Evolutionary conservation across 2,329 filamentous ascomycete genomes (phyloP), one percentile per base, ranked within the genome.

Genomic region (Arthrocladium fulminans): DNA sequence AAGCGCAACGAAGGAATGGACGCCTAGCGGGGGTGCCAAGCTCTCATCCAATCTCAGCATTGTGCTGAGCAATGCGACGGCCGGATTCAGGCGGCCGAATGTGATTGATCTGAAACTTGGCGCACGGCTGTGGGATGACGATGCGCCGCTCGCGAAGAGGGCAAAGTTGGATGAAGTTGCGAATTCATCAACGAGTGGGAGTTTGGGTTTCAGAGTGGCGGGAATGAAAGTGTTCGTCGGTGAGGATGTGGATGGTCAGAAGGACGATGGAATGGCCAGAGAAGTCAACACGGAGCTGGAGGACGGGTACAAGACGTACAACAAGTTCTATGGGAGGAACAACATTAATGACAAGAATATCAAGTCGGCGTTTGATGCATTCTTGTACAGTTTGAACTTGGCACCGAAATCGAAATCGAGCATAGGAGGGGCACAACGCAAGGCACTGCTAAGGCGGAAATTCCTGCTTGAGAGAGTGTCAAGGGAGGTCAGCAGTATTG

Each of bases 21-120:
- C 66, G 19, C 71, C 71, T 0, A 71, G 77, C 1, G 72, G 73
- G 19, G 80, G 79, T 38, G 74, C 73, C 52, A 89, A 78, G 55
- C 65, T 97, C 51, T 74, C 79, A 20, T 95, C 88, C 0, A 81
- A 88, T 48, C 74, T 80, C 47, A 86, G 86, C 2, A 82, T 96
- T 15, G 88, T 94, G 10, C 72, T 97, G 23, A 84, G 89, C 62
- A 96, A 96, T 63, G 78, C 86, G 5, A 82, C 88, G 0, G 76
- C 79, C 55, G 88, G 87, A 1, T 97, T 89, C 71, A 79, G 77
- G 59, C 77, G 79, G 50, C 88, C 92, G 5, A 97, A 95, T 59
- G 88, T 98, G 6, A 72, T 98, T 50, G 92, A 98, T 62, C 79
- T 94, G 55, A 98, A 98, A 70, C 79, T 98, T 17, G 92, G 92